Evolutionary conservation across 441 rosid species (phyloP).

Genomic region (Eutrema salsugineum): DNA sequence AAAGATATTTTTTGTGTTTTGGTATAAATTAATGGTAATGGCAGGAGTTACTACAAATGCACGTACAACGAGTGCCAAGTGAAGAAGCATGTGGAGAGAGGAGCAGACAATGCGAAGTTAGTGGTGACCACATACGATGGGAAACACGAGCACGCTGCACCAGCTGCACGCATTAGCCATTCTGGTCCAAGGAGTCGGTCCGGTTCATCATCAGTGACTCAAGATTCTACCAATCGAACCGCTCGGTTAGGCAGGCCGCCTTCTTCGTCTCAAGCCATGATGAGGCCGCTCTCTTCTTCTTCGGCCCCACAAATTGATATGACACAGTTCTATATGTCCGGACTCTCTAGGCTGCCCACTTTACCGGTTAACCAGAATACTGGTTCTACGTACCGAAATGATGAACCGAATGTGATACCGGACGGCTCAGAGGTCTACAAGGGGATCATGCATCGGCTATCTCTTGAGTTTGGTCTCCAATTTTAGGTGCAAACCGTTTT

Average conservation of each 20-base stretch:
- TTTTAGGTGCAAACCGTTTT: background rate
- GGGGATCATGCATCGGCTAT: background rate
- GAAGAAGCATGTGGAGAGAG: conserved; percentile 33
- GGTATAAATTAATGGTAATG: background rate
- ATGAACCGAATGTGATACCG: background rate
- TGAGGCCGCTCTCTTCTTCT: background rate
- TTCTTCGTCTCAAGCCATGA: background rate
- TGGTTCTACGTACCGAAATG: background rate
- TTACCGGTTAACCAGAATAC: background rate
- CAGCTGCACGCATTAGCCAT: background rate
- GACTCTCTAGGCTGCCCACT: conserved; percentile 12
- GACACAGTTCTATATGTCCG: background rate
- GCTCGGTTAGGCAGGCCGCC: background rate
- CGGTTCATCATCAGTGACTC: background rate
- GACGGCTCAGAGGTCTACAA: background rate
- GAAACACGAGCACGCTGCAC: conserved; percentile 10
- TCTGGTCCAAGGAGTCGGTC: background rate
- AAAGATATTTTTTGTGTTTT: background rate
- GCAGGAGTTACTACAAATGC: conserved; percentile 28
- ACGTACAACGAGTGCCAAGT: background rate
- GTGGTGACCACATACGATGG: conserved; percentile 22
- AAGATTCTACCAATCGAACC: background rate
- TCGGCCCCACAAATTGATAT: background rate
- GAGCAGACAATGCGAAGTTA: conserved; percentile 2
- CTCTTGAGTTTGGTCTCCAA: background rate